A percentile compares a stretch with the other conserved stretches of the same genome.
Evolutionary conservation across 345 rosid species (phyloP).

Genomic region (Salix caprea): DNA sequence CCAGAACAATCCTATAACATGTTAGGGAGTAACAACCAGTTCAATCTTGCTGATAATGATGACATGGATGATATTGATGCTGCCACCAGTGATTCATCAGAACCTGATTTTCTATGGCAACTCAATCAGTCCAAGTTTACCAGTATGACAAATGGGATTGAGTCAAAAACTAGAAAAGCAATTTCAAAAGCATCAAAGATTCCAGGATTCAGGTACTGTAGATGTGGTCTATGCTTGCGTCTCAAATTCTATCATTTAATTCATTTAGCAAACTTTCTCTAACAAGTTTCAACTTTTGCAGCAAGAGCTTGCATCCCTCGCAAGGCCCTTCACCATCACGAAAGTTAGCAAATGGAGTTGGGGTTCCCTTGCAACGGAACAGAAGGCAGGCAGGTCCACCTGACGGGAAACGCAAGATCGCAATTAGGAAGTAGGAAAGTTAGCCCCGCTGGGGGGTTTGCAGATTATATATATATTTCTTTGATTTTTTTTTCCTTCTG

Average conservation of each 20-base stretch:
- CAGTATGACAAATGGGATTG: conserved; percentile 41
- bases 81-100: conserved; percentile 85
- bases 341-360: conserved; percentile 48
- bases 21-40: conserved; percentile 47
- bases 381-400: conserved; percentile 50
- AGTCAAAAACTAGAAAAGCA: conserved; percentile 47
- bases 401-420: conserved; percentile 61
- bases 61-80: conserved; percentile 76
- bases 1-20: conserved; percentile 63
- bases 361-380: conserved; percentile 34
- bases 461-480: conserved; percentile 11
- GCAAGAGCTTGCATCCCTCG: conserved; percentile 46
- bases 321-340: conserved; percentile 66
- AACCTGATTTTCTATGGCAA: conserved; percentile 88
- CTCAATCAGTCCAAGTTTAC: conserved; percentile 63
- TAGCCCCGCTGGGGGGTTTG: conserved; percentile 32
- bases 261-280: not conserved
- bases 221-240: not conserved
- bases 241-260: not conserved
- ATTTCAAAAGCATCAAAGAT: conserved; percentile 45
- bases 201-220: conserved; percentile 27
- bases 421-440: conserved; percentile 48
- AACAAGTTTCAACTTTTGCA: conserved; percentile 15
- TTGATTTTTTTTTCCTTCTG: conserved; percentile 13
- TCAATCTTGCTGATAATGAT: conserved; percentile 38